Evolutionary conservation across 305 asterid species (phyloP), one percentile per base, ranked within the genome.

Genomic region (Solanum aculeatissimum): DNA sequence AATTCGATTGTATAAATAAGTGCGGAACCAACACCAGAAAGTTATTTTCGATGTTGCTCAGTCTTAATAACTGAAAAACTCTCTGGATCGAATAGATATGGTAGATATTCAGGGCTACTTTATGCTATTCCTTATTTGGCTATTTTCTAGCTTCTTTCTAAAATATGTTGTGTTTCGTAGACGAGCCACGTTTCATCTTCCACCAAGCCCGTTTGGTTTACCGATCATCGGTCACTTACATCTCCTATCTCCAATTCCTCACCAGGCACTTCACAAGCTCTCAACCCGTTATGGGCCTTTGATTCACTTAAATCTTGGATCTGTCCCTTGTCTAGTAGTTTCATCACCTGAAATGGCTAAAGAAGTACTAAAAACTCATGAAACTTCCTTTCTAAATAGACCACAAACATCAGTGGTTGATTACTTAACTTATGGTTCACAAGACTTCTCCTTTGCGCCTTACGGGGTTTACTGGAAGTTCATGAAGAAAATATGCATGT

Each of bases 151-250:
- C 72, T 54, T 80, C 23, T 80, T 80, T 54, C 72, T 80, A 8
- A 62, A 43, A 57, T 45, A 72, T 72, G 53, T 55, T 11, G 38
- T 57, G 2, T 19, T 80, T 9, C 49, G 72, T 35, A 38, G 14
- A 80, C 25, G 53, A 23, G 8, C 14, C 6, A 12, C 4, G 13
- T 13, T 9, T 80, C 55, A n/a, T 27, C 84, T 70, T 15, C 96
- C 92, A 1, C 97, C 97, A 3, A 91, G 93, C 16, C 98, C 98
- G 0, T 47, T 89, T 43, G 79, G 90, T 66, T 91, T 92, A 25
- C 96, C 96, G 0, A 94, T 69, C 65, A 92, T 94, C 29, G 97
- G 97, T 45, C 97, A 95, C 84, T 93, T 94, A 83, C 97, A 94
- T 84, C 98, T 93, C 85, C 88, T 93, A 0, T 89, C 92, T 23